Percentiles rank a stretch among this genome's conserved stretches.
Evolutionary conservation across 2,329 filamentous ascomycete genomes (phyloP).

Genomic region (Trichoderma brevicompactum): DNA sequence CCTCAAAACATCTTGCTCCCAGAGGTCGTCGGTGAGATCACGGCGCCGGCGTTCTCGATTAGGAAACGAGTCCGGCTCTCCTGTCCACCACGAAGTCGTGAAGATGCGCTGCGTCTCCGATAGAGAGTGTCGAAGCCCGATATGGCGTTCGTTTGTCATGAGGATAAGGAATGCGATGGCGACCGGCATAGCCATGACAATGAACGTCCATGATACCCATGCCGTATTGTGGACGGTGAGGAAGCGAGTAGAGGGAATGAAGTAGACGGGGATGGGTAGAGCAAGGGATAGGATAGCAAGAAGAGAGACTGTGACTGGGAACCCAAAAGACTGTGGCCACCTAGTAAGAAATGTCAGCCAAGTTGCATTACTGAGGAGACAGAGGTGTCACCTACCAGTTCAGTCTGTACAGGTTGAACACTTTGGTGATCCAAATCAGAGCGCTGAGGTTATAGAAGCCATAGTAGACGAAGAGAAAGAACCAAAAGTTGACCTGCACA

Average conservation of each 20-base stretch:
- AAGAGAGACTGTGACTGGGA: constrained; percentile 64
- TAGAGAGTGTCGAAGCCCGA: constrained; percentile 62
- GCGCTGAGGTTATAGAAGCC: constrained; percentile 70
- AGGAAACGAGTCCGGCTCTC: constrained; percentile 56
- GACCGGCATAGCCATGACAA: constrained; percentile 72
- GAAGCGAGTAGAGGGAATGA: constrained; percentile 55
- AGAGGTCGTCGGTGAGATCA: constrained; percentile 43
- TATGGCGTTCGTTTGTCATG: constrained; percentile 65
- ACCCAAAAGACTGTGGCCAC: constrained; percentile 68
- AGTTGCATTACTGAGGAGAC: too few species aligned
- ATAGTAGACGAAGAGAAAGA: constrained; percentile 72
- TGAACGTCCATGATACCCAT: constrained; percentile 72
- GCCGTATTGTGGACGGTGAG: constrained; percentile 66
- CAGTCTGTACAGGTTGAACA: constrained; percentile 71
- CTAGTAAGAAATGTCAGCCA: constrained; percentile 34
- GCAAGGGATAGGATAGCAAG: constrained; percentile 65
- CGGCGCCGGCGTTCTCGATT: constrained; percentile 50
- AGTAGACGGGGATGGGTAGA: constrained; percentile 64
- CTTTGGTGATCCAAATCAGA: constrained; percentile 71
- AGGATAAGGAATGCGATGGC: constrained; percentile 67
- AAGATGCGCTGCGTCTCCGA: constrained; percentile 71
- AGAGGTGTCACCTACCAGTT: constrained; percentile 56
- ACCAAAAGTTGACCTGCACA: constrained; percentile 72
- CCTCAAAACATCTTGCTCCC: constrained; percentile 45
- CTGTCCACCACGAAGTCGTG: constrained; percentile 68